Evolutionary conservation across 2,329 filamentous ascomycete genomes (phyloP).

Genomic region (Colletotrichum truncatum): DNA sequence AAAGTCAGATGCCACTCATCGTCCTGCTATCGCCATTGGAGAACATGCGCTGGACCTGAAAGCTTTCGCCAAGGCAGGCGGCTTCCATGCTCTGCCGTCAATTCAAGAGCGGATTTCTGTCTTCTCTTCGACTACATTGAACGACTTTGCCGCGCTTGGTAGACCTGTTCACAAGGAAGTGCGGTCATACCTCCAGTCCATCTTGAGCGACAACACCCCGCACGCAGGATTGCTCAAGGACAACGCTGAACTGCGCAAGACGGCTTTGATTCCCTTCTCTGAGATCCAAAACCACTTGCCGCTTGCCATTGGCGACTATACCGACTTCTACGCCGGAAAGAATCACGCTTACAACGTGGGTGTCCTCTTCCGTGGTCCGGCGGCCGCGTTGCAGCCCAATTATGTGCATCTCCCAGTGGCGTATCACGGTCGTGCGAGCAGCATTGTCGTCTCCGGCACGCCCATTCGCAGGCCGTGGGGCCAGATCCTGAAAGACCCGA

Average conservation of each 20-base stretch:
- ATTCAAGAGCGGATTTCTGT: slow-evolving; percentile 35
- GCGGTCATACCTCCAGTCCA: slow-evolving; percentile 73
- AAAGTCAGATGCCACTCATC: slow-evolving; percentile 60
- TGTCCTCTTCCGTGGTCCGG: slow-evolving; percentile 76
- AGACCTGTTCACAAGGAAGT: slow-evolving; percentile 74
- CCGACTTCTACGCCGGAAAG: slow-evolving; percentile 84
- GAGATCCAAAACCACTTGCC: slow-evolving; percentile 76
- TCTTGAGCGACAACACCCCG: slow-evolving; percentile 64
- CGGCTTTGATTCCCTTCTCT: slow-evolving; percentile 39
- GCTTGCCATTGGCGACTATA: slow-evolving; percentile 83
- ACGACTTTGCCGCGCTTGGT: slow-evolving; percentile 77
- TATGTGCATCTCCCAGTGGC: slow-evolving; percentile 84
- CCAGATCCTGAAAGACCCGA: slow-evolving; percentile 68
- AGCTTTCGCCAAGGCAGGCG: slow-evolving; percentile 59
- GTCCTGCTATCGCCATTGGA: slow-evolving; percentile 77
- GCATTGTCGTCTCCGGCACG: slow-evolving; percentile 79
- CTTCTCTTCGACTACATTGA: slow-evolving; percentile 64
- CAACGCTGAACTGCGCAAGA: slow-evolving; percentile 41
- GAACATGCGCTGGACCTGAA: slow-evolving; percentile 76
- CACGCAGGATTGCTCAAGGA: slow-evolving; percentile 44
- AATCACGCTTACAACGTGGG: slow-evolving; percentile 80
- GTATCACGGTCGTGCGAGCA: slow-evolving; percentile 82
- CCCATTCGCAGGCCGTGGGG: slow-evolving; percentile 77
- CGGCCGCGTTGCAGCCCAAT: slow-evolving; percentile 81
- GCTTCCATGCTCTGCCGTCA: slow-evolving; percentile 45